Base-by-base conservation (phyloP, 192 early-diverging fungal genomes). In the Podochytrium sp. region DNA sequence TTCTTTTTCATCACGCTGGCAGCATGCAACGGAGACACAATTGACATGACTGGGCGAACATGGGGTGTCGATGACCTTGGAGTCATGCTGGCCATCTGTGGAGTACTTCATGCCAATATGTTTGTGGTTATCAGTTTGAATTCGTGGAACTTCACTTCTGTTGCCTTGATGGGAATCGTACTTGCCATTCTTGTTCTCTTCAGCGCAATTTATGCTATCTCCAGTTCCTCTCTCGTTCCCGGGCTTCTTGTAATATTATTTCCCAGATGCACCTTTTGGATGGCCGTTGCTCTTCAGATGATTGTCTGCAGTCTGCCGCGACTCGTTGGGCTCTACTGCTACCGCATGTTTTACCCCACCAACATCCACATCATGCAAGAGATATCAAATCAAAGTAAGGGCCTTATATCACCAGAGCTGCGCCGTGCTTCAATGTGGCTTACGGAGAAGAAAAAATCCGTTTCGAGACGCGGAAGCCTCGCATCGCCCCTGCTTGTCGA, bases 351-450 rank as follows among this genome's bases (percentile, higher is more conserved):
- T 73, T 80, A 81, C 37, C 96, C 96, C 0, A 92, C 84, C 47
- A 93, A 97, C 78, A 89, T 89, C 5, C 90, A 95, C 33, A 87
- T 97, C 41, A 86, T 97, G 55, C 93, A 93, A 50, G 95, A 96
- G 82, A 84, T 90, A 1, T 52, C 73, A 37, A 78, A 59, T 3
- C 32, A 23, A 37, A 10, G 27, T 12, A 53, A 58, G 7, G 69
- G 43, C 7, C 10, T 7, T 14, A 41, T 61, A 16, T 18, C 71
- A 30, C 50, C 58, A 5, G 55, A 72, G 35, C 18, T 40, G 34
- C 20, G n/a, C 39, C 20, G 41, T 52, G 16, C 30, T 50, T 39
- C 59, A 20, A 20, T 55, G 23, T 55, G 52, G 52, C 7, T 55
- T 20, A 55, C 52, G 7, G 52, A 55, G 52, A 55, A 55, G 25